A percentile compares a stretch with the other conserved stretches of the same genome.
Evolutionary conservation across 2,329 filamentous ascomycete genomes (phyloP).

Genomic region (Colletotrichum simmondsii): DNA sequence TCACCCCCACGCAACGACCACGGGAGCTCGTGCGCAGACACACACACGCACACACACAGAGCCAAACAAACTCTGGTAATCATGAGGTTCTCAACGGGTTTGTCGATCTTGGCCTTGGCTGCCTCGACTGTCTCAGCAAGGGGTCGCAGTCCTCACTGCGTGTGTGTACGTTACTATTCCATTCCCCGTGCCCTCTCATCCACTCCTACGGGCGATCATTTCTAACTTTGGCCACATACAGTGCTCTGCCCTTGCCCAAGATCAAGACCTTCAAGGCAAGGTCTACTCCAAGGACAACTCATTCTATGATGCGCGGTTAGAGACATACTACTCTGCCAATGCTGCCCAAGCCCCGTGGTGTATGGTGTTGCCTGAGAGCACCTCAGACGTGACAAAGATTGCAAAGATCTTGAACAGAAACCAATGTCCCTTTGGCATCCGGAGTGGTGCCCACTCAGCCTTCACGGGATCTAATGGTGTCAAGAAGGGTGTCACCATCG

Average conservation of each 20-base stretch:
- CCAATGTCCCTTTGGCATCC: constrained; percentile 42
- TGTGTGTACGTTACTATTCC: constrained; percentile 6
- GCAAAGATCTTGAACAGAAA: constrained; percentile 36
- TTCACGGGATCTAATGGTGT: constrained; percentile 39
- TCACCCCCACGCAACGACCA: background rate
- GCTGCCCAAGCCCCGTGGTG: constrained; percentile 43
- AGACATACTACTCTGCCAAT: constrained; percentile 45
- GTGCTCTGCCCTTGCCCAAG: constrained; percentile 38
- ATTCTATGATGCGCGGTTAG: constrained; percentile 38
- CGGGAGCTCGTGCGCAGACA: background rate
- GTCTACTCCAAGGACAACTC: constrained; percentile 36
- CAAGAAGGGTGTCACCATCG: constrained; percentile 40
- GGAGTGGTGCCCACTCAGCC: constrained; percentile 41
- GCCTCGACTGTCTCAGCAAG: background rate
- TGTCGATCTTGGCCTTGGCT: constrained; percentile 13
- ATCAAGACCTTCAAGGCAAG: constrained; percentile 38
- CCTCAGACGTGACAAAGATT: constrained; percentile 34
- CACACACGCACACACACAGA: background rate
- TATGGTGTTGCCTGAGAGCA: constrained; percentile 31
- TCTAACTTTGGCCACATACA: constrained; percentile 30
- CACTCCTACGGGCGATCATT: background rate
- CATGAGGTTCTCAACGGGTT: constrained; percentile 13
- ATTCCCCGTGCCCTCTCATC: background rate
- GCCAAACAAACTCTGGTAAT: background rate
- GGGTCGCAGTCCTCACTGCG: constrained; percentile 8